Evolutionary conservation across 2,329 filamentous ascomycete species (phyloP).

Genomic region (Fusarium gaditjirri): DNA sequence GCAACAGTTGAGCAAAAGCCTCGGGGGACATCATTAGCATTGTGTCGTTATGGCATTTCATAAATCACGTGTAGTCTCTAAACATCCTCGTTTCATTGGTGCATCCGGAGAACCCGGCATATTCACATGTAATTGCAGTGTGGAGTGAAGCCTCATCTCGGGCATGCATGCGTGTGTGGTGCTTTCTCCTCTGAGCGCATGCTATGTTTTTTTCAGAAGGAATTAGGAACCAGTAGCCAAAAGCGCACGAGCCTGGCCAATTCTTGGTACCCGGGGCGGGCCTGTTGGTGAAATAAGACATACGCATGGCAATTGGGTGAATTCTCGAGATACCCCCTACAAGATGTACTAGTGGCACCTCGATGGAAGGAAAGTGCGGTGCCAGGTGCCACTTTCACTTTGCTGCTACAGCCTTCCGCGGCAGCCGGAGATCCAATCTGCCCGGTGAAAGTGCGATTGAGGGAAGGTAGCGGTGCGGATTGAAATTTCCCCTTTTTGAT

Average conservation of each 20-base stretch:
- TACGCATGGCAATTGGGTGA: conserved; percentile 37
- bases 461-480: conserved; percentile 32
- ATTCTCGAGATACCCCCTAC: conserved; percentile 31
- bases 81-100: conserved; percentile 32
- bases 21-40: conserved; percentile 11
- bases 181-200: conserved; percentile 23
- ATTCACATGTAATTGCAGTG: conserved; percentile 51
- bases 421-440: conserved; percentile 38
- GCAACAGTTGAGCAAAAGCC: conserved; percentile 28
- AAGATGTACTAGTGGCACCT: conserved; percentile 37
- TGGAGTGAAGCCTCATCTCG: conserved; percentile 31
- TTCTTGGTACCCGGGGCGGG: conserved; percentile 31
- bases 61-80: conserved; percentile 37
- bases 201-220: conserved; percentile 18
- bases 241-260: conserved; percentile 24
- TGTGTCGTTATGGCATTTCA: not conserved
- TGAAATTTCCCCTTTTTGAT: conserved; percentile 54
- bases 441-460: conserved; percentile 10
- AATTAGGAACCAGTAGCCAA: conserved; percentile 3
- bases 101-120: conserved; percentile 30
- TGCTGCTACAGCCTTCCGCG: conserved; percentile 10
- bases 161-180: conserved; percentile 18
- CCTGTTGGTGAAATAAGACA: conserved; percentile 22
- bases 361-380: conserved; percentile 34
- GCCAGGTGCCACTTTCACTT: conserved; percentile 42